Evolutionary conservation across 345 rosid genomes (phyloP).

Genomic region (Rhizophora mangle): DNA sequence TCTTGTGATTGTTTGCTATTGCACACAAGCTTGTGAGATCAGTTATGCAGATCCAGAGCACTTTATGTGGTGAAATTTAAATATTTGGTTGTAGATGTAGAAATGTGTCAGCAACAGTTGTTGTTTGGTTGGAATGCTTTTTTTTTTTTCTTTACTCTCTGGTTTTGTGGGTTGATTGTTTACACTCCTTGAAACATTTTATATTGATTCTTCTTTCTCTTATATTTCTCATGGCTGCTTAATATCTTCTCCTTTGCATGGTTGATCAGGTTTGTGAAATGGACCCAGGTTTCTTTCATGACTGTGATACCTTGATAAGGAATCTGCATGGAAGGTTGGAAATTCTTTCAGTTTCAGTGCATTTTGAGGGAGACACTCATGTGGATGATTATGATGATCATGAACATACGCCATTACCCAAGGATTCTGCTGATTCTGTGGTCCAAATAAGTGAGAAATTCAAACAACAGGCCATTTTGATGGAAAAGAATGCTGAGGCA

Average conservation of each 20-base stretch:
- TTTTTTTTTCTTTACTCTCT: neutral
- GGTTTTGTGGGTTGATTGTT: too few species aligned
- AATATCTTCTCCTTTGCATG: slow-evolving; percentile 2
- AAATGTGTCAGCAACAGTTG: too few species aligned
- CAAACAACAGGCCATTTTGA: slow-evolving; percentile 44
- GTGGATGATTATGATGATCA: slow-evolving; percentile 73
- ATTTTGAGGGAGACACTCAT: slow-evolving; percentile 81
- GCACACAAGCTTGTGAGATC: too few species aligned
- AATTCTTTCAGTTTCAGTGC: slow-evolving; percentile 84
- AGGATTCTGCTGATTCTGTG: slow-evolving; percentile 34
- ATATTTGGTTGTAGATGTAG: too few species aligned
- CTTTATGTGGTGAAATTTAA: too few species aligned
- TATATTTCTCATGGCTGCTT: neutral
- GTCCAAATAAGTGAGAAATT: slow-evolving; percentile 49
- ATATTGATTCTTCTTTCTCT: too few species aligned
- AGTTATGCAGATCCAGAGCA: too few species aligned
- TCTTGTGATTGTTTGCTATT: too few species aligned
- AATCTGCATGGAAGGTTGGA: slow-evolving; percentile 81
- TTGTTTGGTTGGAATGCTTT: neutral
- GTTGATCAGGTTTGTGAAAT: slow-evolving; percentile 67
- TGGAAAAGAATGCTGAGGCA: slow-evolving; percentile 36
- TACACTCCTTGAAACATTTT: too few species aligned
- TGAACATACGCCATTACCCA: slow-evolving; percentile 47
- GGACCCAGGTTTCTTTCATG: slow-evolving; percentile 77
- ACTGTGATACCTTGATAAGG: slow-evolving; percentile 75